phyloP scores from a whole-genome alignment of 345 rosid species.

The Anastatica hierochuntica region DNA sequence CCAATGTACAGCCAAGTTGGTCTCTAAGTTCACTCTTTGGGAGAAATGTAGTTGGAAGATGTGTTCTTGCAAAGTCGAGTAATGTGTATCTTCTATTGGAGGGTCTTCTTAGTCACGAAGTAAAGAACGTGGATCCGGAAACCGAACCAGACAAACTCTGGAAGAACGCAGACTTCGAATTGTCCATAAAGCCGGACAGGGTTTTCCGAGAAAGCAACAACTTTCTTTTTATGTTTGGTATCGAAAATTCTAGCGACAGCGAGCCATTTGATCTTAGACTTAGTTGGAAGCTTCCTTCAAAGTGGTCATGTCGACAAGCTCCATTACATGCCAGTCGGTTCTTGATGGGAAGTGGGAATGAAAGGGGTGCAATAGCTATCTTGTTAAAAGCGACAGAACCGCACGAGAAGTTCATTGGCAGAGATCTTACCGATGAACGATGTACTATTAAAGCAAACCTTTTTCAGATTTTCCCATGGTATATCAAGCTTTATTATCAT shows the following conservation, averaged over 20 bases:
- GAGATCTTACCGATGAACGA: constrained; percentile 16
- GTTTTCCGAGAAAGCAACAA: constrained; percentile 43
- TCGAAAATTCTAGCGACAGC: constrained; percentile 46
- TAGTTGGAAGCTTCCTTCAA: constrained; percentile 60
- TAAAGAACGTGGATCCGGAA: constrained; percentile 28
- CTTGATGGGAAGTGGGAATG: constrained; percentile 96
- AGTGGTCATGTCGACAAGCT: constrained; percentile 60
- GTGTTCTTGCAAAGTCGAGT: constrained; percentile 71
- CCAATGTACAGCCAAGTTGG: constrained; percentile 65
- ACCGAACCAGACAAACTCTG: constrained; percentile 17
- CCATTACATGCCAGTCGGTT: constrained; percentile 77
- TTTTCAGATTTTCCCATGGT: constrained; percentile 97
- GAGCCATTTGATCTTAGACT: constrained; percentile 64
- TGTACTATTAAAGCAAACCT: constrained; percentile 54
- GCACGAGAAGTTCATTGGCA: constrained; percentile 21
- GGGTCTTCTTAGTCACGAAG: constrained; percentile 32
- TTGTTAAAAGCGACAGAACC: constrained; percentile 50
- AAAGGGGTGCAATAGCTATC: constrained; percentile 93
- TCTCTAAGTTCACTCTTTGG: constrained; percentile 75
- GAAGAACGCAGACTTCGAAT: constrained; percentile 34
- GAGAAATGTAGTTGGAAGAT: constrained; percentile 52
- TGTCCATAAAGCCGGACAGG: constrained; percentile 59
- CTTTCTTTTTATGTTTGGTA: constrained; percentile 41
- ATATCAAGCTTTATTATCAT: constrained; percentile 79
- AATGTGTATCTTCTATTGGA: constrained; percentile 69